Evolutionary conservation across 1,139 yeast genomes (phyloP).

Genomic region (Lipomyces yarrowii): DNA sequence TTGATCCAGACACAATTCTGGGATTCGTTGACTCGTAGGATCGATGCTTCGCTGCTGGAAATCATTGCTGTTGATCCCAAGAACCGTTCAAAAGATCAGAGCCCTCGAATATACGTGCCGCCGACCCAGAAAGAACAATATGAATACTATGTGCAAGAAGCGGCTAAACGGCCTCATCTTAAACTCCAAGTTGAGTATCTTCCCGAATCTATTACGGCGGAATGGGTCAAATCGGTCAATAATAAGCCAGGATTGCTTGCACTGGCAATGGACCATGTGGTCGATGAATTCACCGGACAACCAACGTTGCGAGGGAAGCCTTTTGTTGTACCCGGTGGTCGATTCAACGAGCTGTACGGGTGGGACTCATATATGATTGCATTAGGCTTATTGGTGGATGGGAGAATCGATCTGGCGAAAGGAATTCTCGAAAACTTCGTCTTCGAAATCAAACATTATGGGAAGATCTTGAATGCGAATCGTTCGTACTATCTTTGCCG

Average conservation of each 20-base stretch:
- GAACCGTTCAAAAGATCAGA: constrained; percentile 60
- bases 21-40: constrained; percentile 73
- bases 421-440: constrained; percentile 94
- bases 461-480: constrained; percentile 92
- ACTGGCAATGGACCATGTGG: constrained; percentile 59
- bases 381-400: constrained; percentile 74
- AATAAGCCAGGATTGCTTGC: constrained; percentile 86
- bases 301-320: constrained; percentile 68
- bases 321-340: constrained; percentile 95
- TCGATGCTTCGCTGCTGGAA: constrained; percentile 63
- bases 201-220: constrained; percentile 61
- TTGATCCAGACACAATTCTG: constrained; percentile 79
- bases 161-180: constrained; percentile 58
- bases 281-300: constrained; percentile 53
- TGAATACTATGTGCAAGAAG: constrained; percentile 62
- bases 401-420: constrained; percentile 66
- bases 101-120: constrained; percentile 82
- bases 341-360: constrained; percentile 94
- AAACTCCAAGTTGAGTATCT: constrained; percentile 75
- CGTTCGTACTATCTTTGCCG: constrained; percentile 88
- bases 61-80: constrained; percentile 79
- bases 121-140: constrained; percentile 68
- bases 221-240: constrained; percentile 74
- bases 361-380: constrained; percentile 98
- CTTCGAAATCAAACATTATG: constrained; percentile 87